phyloP scores from a whole-genome alignment of 352 stramenopile species.

The Pythium rishiriense region DNA sequence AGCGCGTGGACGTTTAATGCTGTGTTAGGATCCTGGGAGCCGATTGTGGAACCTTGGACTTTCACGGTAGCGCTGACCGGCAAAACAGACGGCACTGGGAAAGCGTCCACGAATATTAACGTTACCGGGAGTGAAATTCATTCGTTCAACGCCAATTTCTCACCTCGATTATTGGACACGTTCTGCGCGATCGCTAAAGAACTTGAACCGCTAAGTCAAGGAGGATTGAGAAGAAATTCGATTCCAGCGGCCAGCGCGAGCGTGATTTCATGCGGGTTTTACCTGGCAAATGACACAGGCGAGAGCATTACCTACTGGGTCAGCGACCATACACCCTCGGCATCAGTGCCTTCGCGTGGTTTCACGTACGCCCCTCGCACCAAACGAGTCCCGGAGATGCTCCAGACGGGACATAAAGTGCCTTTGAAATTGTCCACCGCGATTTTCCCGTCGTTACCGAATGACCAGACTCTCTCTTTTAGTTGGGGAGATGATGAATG shows the following conservation, averaged over 20 bases:
- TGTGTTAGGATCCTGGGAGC: conserved; percentile 74
- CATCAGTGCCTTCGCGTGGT: conserved; percentile 33
- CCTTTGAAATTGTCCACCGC: conserved; percentile 70
- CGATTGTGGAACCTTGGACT: conserved; percentile 76
- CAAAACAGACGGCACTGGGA: conserved; percentile 41
- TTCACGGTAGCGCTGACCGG: conserved; percentile 48
- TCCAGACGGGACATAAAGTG: conserved; percentile 55
- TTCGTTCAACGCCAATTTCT: conserved; percentile 72
- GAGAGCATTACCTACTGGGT: conserved; percentile 66
- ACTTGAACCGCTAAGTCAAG: conserved; percentile 42
- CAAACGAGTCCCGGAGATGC: conserved; percentile 43
- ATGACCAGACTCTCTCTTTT: conserved; percentile 78
- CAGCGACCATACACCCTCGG: conserved; percentile 39
- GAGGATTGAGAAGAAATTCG: not conserved
- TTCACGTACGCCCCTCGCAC: conserved; percentile 60
- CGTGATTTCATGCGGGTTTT: conserved; percentile 81
- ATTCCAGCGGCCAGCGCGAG: conserved; percentile 53
- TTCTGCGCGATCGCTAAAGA: conserved; percentile 64
- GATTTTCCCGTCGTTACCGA: conserved; percentile 63
- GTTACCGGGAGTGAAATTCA: conserved; percentile 57
- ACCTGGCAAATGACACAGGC: conserved; percentile 73
- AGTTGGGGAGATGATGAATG: conserved; percentile 68
- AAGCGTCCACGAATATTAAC: conserved; percentile 51
- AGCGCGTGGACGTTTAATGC: conserved; percentile 82
- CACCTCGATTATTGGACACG: conserved; percentile 58